Evolutionary conservation across 768 basidiomycete species (phyloP).

Genomic region (Lactarius pseudohatsudake): DNA sequence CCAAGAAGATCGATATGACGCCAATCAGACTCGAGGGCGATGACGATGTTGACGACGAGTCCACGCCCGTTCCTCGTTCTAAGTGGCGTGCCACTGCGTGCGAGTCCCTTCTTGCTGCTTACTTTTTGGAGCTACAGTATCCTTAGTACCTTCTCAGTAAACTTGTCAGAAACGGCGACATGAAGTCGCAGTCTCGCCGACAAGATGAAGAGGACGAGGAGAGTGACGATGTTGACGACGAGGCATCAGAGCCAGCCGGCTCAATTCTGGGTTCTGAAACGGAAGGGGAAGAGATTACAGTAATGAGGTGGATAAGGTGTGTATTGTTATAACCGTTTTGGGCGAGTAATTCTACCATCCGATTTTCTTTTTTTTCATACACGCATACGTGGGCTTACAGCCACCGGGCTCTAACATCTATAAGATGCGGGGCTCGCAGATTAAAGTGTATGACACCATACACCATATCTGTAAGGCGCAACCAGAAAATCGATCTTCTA

Average conservation of each 20-base stretch:
- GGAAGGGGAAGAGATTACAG: too few species aligned
- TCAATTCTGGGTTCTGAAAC: too few species aligned
- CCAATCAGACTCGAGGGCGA: slow-evolving; percentile 31
- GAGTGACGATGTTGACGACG: background rate
- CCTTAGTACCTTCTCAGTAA: slow-evolving; percentile 5
- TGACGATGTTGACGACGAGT: slow-evolving; percentile 29
- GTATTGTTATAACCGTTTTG: too few species aligned
- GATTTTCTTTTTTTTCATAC: too few species aligned
- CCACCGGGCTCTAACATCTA: too few species aligned
- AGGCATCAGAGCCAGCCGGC: background rate
- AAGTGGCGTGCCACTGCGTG: slow-evolving; percentile 6
- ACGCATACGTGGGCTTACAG: too few species aligned
- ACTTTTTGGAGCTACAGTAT: background rate
- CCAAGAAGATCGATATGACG: slow-evolving; percentile 27
- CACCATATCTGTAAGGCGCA: too few species aligned
- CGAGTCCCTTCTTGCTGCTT: background rate
- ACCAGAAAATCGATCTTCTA: too few species aligned
- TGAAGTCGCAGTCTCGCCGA: background rate
- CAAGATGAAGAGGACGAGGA: background rate
- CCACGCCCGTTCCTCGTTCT: slow-evolving; percentile 24
- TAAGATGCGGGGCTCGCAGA: too few species aligned
- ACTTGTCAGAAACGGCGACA: background rate
- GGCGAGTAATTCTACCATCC: background rate
- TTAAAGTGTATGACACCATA: too few species aligned
- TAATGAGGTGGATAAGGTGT: too few species aligned